A percentile compares a stretch with the other conserved stretches of the same genome.
phyloP scores from a whole-genome alignment of 1,139 yeast species.

The Yamadazyma friedrichii region DNA sequence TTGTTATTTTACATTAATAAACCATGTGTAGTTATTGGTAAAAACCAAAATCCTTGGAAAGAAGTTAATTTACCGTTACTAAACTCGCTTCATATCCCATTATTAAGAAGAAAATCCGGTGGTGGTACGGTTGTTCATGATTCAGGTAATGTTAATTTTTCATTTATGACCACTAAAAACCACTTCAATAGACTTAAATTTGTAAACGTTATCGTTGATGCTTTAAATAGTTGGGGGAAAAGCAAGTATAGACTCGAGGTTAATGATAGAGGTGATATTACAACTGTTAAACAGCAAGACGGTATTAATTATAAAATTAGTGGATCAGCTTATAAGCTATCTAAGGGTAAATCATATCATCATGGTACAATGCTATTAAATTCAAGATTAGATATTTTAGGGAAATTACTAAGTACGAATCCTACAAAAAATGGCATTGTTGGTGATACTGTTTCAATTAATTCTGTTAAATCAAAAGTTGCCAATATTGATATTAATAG shows the following conservation, averaged over 20 bases:
- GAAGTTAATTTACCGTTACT: slow-evolving; percentile 73
- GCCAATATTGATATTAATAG: slow-evolving; percentile 53
- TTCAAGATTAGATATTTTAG: slow-evolving; percentile 58
- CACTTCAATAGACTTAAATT: slow-evolving; percentile 66
- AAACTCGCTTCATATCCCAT: slow-evolving; percentile 54
- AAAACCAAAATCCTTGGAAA: slow-evolving; percentile 93
- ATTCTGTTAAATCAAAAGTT: slow-evolving; percentile 77
- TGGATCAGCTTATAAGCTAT: slow-evolving; percentile 88
- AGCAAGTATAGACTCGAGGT: slow-evolving; percentile 29
- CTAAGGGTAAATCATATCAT: slow-evolving; percentile 82
- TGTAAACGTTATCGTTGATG: slow-evolving; percentile 51
- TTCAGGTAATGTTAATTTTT: slow-evolving; percentile 84
- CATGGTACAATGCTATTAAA: slow-evolving; percentile 93
- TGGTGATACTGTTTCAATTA: slow-evolving; percentile 60
- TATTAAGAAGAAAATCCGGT: slow-evolving; percentile 80
- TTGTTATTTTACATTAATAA: slow-evolving; percentile 72
- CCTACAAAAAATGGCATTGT: slow-evolving; percentile 43
- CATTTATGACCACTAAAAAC: slow-evolving; percentile 70
- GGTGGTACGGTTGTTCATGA: slow-evolving; percentile 99
- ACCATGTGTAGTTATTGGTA: slow-evolving; percentile 92
- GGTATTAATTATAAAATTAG: slow-evolving; percentile 59
- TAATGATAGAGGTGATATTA: slow-evolving; percentile 80
- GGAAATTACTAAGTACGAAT: slow-evolving; percentile 46
- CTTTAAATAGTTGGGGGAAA: slow-evolving; percentile 38
- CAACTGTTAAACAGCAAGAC: slow-evolving; percentile 31